Evolutionary conservation across 768 basidiomycete species (phyloP), one percentile per base, ranked within the genome.

Genomic region (Gymnopilus dilepis): DNA sequence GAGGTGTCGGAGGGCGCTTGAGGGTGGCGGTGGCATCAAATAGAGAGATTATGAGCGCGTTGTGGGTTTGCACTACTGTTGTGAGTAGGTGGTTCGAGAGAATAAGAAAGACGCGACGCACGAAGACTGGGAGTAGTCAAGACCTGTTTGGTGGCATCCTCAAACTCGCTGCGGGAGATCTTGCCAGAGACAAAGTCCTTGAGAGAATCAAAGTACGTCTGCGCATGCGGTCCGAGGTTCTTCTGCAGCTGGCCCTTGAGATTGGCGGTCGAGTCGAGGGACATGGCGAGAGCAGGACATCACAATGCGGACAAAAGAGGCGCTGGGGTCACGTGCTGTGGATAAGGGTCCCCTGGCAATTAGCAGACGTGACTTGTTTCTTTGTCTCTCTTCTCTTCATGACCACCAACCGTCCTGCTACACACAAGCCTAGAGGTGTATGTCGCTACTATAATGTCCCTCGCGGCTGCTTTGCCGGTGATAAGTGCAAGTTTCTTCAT

Each of bases 21-120:
- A 89, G 85, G 0, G 86, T 85, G 3, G 80, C 78, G 1, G 91
- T 90, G 22, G 89, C 89, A 73, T 92, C 91, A 63, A 94, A 91
- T 15, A 94, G 74, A 2, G 92, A 92, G 30, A 94, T 92, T 34
- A 94, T 87, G 31, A 94, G 80, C 11, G 92, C 87, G 73, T 94
- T 94, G 70, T 94, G 92, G 2, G 93, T 77, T 73, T 92, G 91
- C 28, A 92, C 89, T 89, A 62, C 15, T 45, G 40, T 45, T 9
- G 34, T 62, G 34, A 68, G 41, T 38, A 31, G 61, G 24, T 59
- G 68, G 28, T n/a, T 60, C 6, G 50, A 34, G 19, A 33, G 41
- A 9, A 54, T 24, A 21, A 15, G 8, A 45, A 43, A 51, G 21
- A 5, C 33, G 31, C 37, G 28, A 65, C 69, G 57, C 52, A 78